These are phyloP conservation scores for Houttuynia cordata DNA, from an alignment of 164 flowering plant species.

Conservation along the genomic window DNA sequence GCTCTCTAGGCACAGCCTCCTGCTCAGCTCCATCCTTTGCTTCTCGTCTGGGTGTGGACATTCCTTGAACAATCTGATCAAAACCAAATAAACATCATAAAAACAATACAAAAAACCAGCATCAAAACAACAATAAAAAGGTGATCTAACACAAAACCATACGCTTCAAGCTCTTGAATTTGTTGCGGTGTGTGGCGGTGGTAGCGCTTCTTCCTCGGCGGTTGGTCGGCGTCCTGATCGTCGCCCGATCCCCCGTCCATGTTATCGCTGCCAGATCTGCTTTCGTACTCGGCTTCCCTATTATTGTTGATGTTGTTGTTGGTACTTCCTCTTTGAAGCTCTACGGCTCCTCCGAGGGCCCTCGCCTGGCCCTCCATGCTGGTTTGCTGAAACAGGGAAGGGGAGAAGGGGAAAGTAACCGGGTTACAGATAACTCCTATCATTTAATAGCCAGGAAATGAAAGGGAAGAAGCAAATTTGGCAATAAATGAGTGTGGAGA, in stretches of 20 bases:
- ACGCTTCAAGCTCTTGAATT: constrained; percentile 98
- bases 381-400: constrained; percentile 39
- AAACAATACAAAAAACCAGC: too few species aligned
- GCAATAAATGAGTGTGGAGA: constrained; percentile 4
- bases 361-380: constrained; percentile 50
- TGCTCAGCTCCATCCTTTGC: constrained; percentile 81
- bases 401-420: constrained; percentile 1
- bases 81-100: not conserved
- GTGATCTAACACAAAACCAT: constrained; percentile 5
- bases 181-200: constrained; percentile 99
- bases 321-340: constrained; percentile 9
- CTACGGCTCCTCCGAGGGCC: constrained; percentile 21
- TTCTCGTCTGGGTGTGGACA: constrained; percentile 99
- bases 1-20: constrained; percentile 64
- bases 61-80: constrained; percentile 72
- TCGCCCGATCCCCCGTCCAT: constrained; percentile 87
- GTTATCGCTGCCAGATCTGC: constrained; percentile 95
- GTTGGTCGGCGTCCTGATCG: constrained; percentile 70
- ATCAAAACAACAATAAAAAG: not conserved
- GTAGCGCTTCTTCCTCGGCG: constrained; percentile 78
- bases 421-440: not conserved
- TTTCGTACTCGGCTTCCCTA: constrained; percentile 83
- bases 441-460: not conserved
- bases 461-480: not conserved
- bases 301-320: too few species aligned